A percentile compares a stretch with the other conserved stretches of the same genome.
phyloP scores from a whole-genome alignment of 805 yeast species.

The Hermanozyma aechmeae region DNA sequence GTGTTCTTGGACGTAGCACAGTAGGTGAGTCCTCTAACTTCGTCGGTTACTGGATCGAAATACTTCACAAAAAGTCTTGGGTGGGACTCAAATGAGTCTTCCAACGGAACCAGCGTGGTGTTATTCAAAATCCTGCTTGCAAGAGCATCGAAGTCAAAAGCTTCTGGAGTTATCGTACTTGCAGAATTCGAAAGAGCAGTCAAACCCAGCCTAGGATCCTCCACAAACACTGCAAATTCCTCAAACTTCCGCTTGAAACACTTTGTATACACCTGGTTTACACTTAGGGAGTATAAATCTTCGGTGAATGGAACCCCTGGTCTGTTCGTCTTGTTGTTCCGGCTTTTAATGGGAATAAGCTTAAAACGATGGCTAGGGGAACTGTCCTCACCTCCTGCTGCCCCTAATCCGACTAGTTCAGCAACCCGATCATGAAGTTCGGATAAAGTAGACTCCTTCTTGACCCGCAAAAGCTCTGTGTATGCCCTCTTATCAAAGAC shows the following conservation, averaged over 20 bases:
- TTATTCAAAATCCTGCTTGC: conserved; percentile 6
- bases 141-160: conserved; percentile 15
- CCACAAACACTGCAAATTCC: conserved; percentile 54
- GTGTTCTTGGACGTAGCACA: conserved; percentile 41
- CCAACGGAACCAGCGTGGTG: conserved; percentile 3
- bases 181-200: conserved; percentile 16
- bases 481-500: conserved; percentile 37
- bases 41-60: conserved; percentile 49
- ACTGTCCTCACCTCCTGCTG: conserved; percentile 1
- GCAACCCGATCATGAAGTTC: conserved; percentile 1
- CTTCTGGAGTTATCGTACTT: conserved; percentile 10
- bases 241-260: conserved; percentile 38
- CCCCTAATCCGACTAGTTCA: not conserved
- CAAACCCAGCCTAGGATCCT: conserved; percentile 42
- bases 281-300: conserved; percentile 23
- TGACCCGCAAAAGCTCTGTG: conserved; percentile 42
- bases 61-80: conserved; percentile 57
- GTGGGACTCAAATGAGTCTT: conserved; percentile 11
- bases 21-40: conserved; percentile 61
- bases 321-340: conserved; percentile 66
- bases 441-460: conserved; percentile 45
- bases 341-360: conserved; percentile 55
- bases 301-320: conserved; percentile 34
- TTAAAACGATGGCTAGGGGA: conserved; percentile 33
- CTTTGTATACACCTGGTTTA: conserved; percentile 44